phyloP scores from a whole-genome alignment of 2,329 filamentous ascomycete species.

The Fusarium heterosporum region DNA sequence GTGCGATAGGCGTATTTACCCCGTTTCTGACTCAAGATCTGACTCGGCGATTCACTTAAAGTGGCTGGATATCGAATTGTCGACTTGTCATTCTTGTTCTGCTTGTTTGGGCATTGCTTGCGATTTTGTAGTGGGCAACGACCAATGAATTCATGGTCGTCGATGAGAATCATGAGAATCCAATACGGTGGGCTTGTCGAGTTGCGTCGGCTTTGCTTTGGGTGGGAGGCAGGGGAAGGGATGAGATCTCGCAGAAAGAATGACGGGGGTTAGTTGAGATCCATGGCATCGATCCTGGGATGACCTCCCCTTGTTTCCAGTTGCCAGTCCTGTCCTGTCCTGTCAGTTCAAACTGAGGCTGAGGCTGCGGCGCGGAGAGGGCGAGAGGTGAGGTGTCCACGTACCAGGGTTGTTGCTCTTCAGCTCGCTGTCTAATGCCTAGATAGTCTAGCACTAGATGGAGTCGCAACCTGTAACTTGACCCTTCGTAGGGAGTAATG shows the following conservation, averaged over 20 bases:
- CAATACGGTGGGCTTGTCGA: slow-evolving; percentile 24
- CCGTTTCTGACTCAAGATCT: slow-evolving; percentile 5
- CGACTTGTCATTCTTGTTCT: slow-evolving; percentile 30
- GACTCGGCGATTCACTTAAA: slow-evolving; percentile 15
- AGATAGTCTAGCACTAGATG: slow-evolving; percentile 17
- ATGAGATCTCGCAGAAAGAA: slow-evolving; percentile 34
- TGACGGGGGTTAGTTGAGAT: slow-evolving; percentile 15
- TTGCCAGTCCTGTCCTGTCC: not conserved
- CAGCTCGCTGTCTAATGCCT: slow-evolving; percentile 12
- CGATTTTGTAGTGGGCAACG: slow-evolving; percentile 20
- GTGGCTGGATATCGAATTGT: slow-evolving; percentile 9
- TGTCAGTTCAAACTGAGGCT: slow-evolving; percentile 29
- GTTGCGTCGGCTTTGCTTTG: slow-evolving; percentile 13
- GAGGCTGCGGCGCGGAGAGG: not conserved
- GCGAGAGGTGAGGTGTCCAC: not conserved
- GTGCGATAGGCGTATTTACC: slow-evolving; percentile 25
- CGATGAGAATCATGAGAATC: slow-evolving; percentile 36
- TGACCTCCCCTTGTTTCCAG: slow-evolving; percentile 16
- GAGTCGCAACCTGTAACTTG: slow-evolving; percentile 16
- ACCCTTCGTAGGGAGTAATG: slow-evolving; percentile 5
- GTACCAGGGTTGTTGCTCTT: slow-evolving; percentile 18
- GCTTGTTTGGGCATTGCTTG: slow-evolving; percentile 33
- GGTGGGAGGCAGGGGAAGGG: slow-evolving; percentile 27
- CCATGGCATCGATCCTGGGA: slow-evolving; percentile 30
- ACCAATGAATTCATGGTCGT: slow-evolving; percentile 27